Base-by-base conservation (phyloP, 129 eudicot genomes). In the Helianthus tuberosus region DNA sequence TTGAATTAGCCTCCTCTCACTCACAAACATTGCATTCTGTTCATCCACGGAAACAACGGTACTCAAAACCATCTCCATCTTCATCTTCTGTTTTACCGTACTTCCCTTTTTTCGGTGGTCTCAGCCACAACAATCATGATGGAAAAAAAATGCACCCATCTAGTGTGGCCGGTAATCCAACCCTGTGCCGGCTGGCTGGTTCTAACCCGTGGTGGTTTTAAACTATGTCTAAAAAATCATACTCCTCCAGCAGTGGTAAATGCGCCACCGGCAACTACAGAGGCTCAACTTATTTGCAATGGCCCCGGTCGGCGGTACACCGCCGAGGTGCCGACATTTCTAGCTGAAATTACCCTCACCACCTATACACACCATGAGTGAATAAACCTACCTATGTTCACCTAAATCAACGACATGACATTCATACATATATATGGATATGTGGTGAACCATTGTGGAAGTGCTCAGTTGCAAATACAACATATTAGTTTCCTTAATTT, bases 241-340 rank as follows among this genome's bases (percentile, higher is more conserved):
- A 80, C 81, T 68, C n/a, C n/a, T n/a, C 84, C 13, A 23, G 98
- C 14, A 85, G 80, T 6, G 98, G 98, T 11, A 77, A 75, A 39
- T 93, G 98, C 71, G 93, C 93, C 51, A 93, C 98, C 16, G 97
- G 98, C 0, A 97, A 93, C 82, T 93, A 97, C 61, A 96, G 96
- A 55, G 97, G 97, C 4, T 71, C 96, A 20, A 25, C 91, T 93
- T 58, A 88, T 47, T 80, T 93, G 98, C 72, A 87, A 86, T 71
- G 98, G 98, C 48, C n/a, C n/a, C n/a, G n/a, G 55, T 80, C 15
- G 98, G 97, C 32, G 98, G 98, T 0, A 58, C 85, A 1, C 98
- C 98, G 1, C 98, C 97, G 5, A n/a, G n/a, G n/a, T n/a, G n/a
- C n/a, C n/a, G 98, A 97, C 0, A 93, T 97, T 0, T 0, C 75